phyloP scores from a whole-genome alignment of 176 grass and related monocot species.

The Eragrostis nindensis region DNA sequence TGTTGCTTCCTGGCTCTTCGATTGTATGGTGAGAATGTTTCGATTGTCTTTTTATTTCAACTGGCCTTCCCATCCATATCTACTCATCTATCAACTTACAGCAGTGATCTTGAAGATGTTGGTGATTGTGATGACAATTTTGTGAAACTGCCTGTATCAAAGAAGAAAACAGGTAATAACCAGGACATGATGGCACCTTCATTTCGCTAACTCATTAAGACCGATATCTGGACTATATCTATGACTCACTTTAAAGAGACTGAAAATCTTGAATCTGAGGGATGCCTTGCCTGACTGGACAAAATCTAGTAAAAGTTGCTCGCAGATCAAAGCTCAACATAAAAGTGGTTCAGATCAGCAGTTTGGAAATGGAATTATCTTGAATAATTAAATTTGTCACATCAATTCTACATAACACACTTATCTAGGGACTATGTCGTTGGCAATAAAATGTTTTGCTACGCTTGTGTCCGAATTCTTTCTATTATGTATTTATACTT shows the following conservation, averaged over 20 bases:
- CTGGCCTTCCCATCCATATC: not conserved
- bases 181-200: not conserved
- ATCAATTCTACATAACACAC: not conserved
- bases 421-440: not conserved
- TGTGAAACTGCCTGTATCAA: constrained; percentile 33
- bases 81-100: constrained; percentile 32
- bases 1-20: constrained; percentile 16
- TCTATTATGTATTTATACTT: not conserved
- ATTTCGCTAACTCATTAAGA: not conserved
- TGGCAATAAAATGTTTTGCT: not conserved
- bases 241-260: not conserved
- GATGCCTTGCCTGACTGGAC: constrained; percentile 9
- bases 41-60: not conserved
- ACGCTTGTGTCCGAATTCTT: not conserved
- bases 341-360: constrained; percentile 4
- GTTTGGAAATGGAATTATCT: constrained; percentile 1
- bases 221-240: not conserved
- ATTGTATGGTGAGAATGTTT: constrained; percentile 39
- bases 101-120: constrained; percentile 50
- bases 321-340: not conserved
- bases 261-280: constrained; percentile 4
- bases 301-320: constrained; percentile 19
- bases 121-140: constrained; percentile 42
- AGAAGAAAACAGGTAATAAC: constrained; percentile 45
- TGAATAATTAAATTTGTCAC: constrained; percentile 1